phyloP scores from a whole-genome alignment of 306 rosid genomes.

The Prunus mira region DNA sequence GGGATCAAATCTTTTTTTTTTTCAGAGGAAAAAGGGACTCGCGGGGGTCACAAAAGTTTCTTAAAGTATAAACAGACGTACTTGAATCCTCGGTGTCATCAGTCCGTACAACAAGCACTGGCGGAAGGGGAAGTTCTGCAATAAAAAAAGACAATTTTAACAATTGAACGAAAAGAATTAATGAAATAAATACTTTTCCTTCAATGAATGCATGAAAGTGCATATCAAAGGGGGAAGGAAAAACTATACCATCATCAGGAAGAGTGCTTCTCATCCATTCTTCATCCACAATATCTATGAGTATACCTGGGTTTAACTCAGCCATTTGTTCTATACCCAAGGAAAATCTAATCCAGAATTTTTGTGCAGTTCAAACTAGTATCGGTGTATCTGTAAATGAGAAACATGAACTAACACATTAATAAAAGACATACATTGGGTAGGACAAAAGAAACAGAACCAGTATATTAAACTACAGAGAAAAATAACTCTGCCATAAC shows the following conservation, averaged over 20 bases:
- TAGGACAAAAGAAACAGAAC: not conserved
- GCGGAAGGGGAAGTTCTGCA: conserved; percentile 78
- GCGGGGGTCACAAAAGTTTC: not conserved
- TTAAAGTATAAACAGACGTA: conserved; percentile 30
- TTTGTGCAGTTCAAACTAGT: not conserved
- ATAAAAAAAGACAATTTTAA: conserved; percentile 1
- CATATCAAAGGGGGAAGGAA: not conserved
- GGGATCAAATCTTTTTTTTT: not conserved
- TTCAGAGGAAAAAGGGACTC: not conserved
- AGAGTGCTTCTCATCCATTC: conserved; percentile 93
- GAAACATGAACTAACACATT: not conserved
- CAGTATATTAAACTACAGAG: not conserved
- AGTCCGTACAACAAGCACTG: conserved; percentile 62
- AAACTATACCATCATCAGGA: conserved; percentile 62
- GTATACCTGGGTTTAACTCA: conserved; percentile 59
- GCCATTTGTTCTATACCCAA: conserved; percentile 34
- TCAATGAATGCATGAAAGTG: not conserved
- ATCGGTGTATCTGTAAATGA: not conserved
- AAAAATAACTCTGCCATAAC: not conserved
- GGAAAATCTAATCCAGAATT: conserved; percentile 3
- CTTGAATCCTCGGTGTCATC: conserved; percentile 80
- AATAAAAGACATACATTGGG: not conserved
- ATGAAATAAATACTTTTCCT: not conserved
- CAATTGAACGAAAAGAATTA: not conserved
- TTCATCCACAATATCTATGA: conserved; percentile 77